Evolutionary conservation across 163 green algal species (phyloP).

Genomic region (Prototheca stagnorum): DNA sequence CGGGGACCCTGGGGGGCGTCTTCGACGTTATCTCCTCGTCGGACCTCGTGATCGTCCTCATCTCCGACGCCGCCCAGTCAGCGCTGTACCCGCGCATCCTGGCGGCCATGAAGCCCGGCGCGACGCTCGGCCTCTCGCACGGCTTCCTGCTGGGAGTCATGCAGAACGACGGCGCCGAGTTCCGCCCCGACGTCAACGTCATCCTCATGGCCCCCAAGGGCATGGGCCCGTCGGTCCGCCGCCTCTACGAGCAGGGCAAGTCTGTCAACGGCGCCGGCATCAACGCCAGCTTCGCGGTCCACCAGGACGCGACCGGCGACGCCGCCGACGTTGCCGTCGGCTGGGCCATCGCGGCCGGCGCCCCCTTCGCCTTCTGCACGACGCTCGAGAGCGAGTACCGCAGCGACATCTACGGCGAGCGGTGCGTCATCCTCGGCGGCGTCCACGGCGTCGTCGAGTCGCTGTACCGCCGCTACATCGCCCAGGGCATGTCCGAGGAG

Average conservation of each 20-base stretch:
- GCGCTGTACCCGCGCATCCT: constrained; percentile 90
- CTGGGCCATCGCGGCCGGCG: constrained; percentile 88
- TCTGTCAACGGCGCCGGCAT: constrained; percentile 93
- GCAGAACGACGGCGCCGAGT: constrained; percentile 69
- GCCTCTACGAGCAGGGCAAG: constrained; percentile 98
- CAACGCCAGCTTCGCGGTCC: constrained; percentile 95
- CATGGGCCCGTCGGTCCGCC: constrained; percentile 94
- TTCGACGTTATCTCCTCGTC: constrained; percentile 74
- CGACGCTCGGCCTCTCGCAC: constrained; percentile 91
- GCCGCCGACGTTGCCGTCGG: constrained; percentile 91
- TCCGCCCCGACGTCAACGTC: constrained; percentile 97
- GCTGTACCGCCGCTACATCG: constrained; percentile 78
- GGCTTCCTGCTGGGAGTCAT: constrained; percentile 97
- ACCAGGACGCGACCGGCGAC: constrained; percentile 90
- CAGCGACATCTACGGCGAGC: constrained; percentile 98
- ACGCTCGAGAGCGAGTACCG: constrained; percentile 96
- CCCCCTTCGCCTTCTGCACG: constrained; percentile 93
- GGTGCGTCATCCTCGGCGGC: constrained; percentile 89
- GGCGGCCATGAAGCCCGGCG: constrained; percentile 91
- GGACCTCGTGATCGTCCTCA: constrained; percentile 90
- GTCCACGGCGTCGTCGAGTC: constrained; percentile 97
- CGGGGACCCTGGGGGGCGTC: constrained; percentile 90
- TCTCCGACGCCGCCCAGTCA: constrained; percentile 86
- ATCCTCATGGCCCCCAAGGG: constrained; percentile 97
- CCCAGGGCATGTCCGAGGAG: constrained; percentile 71